Evolutionary conservation across 1,139 yeast genomes (phyloP).

Genomic region (Geotrichum histeridarum): DNA sequence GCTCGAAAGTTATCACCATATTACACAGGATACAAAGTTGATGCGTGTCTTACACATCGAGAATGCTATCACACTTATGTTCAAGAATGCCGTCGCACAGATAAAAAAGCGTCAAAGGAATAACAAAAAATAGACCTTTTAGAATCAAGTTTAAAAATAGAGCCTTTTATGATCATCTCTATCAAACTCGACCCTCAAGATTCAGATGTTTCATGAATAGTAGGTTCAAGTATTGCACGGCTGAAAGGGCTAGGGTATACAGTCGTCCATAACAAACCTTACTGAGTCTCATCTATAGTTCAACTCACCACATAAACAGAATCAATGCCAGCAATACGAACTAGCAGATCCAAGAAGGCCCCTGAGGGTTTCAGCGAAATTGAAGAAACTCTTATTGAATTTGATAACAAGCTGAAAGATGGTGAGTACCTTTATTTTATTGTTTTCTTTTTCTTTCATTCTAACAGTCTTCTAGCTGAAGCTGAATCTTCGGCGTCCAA

Average conservation of each 20-base stretch:
- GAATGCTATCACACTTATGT: no score
- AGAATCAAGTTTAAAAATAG: no score
- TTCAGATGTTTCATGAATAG: no score
- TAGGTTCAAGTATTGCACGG: no score
- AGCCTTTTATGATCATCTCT: no score
- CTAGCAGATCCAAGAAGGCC: conserved; percentile 47
- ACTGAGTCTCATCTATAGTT: not conserved
- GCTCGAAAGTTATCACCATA: no score
- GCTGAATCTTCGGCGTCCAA: conserved; percentile 33
- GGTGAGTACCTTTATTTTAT: conserved; percentile 40
- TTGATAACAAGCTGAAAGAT: conserved; percentile 55
- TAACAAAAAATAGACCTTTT: no score
- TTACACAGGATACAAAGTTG: no score
- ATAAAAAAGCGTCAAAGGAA: no score
- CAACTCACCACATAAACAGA: not conserved
- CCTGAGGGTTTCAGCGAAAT: conserved; percentile 75
- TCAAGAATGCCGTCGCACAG: no score
- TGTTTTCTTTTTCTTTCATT: not conserved
- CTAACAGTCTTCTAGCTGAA: conserved; percentile 26
- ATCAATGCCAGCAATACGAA: conserved; percentile 44
- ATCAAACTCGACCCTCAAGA: no score
- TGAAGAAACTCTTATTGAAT: conserved; percentile 64
- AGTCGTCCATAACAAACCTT: not conserved
- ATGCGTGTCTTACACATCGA: no score
- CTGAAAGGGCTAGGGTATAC: not conserved